Evolutionary conservation across 2,329 filamentous ascomycete genomes (phyloP).

Genomic region (Pseudogymnoascus sp.): DNA sequence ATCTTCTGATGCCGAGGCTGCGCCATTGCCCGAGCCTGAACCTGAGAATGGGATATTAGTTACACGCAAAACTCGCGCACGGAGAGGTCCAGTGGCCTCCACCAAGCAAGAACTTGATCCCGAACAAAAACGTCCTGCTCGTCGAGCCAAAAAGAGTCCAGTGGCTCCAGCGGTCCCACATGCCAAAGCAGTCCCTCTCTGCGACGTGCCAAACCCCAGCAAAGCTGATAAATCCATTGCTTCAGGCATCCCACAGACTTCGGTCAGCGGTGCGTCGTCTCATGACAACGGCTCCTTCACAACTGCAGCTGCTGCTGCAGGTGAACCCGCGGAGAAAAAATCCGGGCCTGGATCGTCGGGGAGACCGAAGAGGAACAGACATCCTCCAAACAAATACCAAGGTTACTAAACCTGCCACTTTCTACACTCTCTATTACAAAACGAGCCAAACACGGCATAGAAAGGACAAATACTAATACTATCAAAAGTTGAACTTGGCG

Average conservation of each 20-base stretch:
- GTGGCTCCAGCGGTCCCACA: background rate
- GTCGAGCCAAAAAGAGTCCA: background rate
- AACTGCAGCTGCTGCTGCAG: background rate
- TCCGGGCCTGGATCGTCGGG: background rate
- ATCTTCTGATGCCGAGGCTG: background rate
- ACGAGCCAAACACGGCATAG: background rate
- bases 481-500: background rate
- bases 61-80: background rate
- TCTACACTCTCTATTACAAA: background rate
- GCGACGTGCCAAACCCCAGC: background rate
- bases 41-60: too few species aligned
- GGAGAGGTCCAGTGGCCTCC: background rate
- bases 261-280: slow-evolving; percentile 1
- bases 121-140: background rate
- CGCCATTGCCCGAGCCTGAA: background rate
- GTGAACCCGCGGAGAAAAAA: background rate
- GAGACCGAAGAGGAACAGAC: slow-evolving; percentile 3
- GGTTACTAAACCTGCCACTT: slow-evolving; percentile 3
- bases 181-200: background rate
- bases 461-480: background rate
- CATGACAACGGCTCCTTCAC: background rate
- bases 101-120: background rate
- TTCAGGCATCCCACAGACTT: slow-evolving; percentile 2
- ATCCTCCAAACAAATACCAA: slow-evolving; percentile 7
- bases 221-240: slow-evolving; percentile 2